Conservation (phyloP, 176 grass and related monocot genomes). For the Puccinellia tenuiflora region DNA sequence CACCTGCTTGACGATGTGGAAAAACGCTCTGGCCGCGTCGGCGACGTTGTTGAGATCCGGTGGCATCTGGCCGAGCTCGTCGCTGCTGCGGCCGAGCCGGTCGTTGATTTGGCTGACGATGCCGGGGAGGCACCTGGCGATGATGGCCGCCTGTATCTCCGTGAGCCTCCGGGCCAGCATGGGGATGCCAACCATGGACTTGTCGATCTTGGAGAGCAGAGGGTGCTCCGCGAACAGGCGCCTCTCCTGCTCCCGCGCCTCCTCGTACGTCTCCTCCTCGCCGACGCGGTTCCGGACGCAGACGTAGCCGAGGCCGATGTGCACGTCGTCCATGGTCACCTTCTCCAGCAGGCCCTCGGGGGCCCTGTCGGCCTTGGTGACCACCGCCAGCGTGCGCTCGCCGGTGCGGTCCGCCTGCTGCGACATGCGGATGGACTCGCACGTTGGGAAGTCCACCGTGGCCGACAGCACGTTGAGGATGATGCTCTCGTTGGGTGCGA, state of each 20-base stretch:
- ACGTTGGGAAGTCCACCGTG: too few relatives aligned
- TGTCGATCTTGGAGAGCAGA: conserved; percentile 29
- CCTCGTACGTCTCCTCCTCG: too few relatives aligned
- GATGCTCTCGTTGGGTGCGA: too few relatives aligned
- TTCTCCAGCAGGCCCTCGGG: conserved; percentile 58
- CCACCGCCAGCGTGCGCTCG: conserved; percentile 57
- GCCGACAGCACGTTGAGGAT: too few relatives aligned
- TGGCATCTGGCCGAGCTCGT: conserved; percentile 47
- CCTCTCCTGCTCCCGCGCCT: conserved; percentile 37
- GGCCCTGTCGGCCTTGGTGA: conserved; percentile 52
- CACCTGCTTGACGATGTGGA: conserved; percentile 22
- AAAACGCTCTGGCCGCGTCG: conserved; percentile 14
- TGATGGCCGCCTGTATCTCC: conserved; percentile 36
- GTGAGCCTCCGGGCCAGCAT: conserved; percentile 34
- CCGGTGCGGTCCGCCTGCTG: conserved; percentile 52
- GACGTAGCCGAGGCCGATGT: conserved; percentile 59
- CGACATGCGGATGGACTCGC: too few relatives aligned
- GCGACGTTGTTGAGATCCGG: conserved; percentile 20
- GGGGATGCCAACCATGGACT: conserved; percentile 40
- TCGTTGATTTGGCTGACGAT: conserved; percentile 53
- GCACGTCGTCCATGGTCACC: conserved; percentile 57
- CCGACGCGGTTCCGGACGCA: conserved; percentile 60
- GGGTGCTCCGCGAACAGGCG: conserved; percentile 31
- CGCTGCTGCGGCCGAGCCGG: conserved; percentile 25
- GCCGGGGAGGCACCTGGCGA: conserved; percentile 37